Conservation (phyloP, 2,329 filamentous ascomycete species). For the Verticillium nonalfalfae region DNA sequence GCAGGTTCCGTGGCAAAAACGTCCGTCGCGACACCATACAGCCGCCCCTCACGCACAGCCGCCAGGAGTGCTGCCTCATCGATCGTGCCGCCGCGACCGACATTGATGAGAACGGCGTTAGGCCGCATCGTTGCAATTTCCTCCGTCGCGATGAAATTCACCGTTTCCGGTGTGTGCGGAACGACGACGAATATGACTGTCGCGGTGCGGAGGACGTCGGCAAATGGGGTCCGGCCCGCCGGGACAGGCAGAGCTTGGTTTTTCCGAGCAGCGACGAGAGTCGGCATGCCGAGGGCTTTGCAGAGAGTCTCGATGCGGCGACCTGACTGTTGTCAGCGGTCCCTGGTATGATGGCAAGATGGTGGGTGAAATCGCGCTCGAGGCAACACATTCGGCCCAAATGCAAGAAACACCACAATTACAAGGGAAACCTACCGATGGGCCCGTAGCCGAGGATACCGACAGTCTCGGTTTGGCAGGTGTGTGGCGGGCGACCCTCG, state of each 20-base stretch:
- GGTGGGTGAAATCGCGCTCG: too few species aligned
- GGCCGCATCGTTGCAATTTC: conserved; percentile 12
- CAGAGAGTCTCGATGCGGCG: conserved; percentile 15
- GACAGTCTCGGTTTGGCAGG: conserved; percentile 18
- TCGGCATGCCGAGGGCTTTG: conserved; percentile 13
- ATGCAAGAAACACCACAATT: too few species aligned
- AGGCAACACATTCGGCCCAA: too few species aligned
- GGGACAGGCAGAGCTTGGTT: background rate
- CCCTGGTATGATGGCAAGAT: too few species aligned
- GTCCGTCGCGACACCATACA: conserved; percentile 28
- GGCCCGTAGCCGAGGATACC: conserved; percentile 20
- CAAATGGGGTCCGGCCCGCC: conserved; percentile 9
- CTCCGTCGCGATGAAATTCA: conserved; percentile 10
- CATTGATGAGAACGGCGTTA: conserved; percentile 18
- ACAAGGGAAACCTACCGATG: conserved; percentile 5
- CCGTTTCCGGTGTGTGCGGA: conserved; percentile 14
- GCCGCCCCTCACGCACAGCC: conserved; percentile 18
- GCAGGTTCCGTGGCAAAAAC: conserved; percentile 20
- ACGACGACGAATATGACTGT: conserved; percentile 18
- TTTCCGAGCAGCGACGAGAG: conserved; percentile 17
- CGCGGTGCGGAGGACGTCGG: conserved; percentile 13
- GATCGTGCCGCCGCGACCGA: conserved; percentile 25
- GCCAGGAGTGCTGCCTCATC: conserved; percentile 25
- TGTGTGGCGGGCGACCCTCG: conserved; percentile 15
- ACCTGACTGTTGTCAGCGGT: conserved; percentile 1